phyloP scores from a whole-genome alignment of 2,329 filamentous ascomycete genomes.

The Calonectria multiphialidica region DNA sequence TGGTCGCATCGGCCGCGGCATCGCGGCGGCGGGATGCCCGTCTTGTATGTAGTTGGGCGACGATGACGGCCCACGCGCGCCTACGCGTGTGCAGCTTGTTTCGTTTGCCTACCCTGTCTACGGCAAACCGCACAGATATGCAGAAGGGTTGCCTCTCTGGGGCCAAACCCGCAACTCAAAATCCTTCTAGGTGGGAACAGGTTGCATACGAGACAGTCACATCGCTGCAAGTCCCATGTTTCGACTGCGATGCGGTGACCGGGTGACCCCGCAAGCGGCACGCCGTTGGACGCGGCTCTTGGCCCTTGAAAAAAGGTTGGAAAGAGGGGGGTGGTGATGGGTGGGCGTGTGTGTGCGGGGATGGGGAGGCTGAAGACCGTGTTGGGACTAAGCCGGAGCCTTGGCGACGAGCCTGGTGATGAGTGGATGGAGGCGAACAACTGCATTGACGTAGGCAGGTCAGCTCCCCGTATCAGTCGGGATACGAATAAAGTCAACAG shows the following conservation, averaged over 20 bases:
- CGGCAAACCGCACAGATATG: neutral
- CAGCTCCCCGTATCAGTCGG: neutral
- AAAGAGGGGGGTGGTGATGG: no score
- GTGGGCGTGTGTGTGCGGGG: neutral
- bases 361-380: neutral
- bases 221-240: neutral
- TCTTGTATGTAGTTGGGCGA: neutral
- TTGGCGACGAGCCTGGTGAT: neutral
- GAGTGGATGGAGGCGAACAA: neutral
- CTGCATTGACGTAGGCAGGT: neutral
- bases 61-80: neutral
- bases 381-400: neutral
- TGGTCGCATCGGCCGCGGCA: neutral
- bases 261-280: slow-evolving; percentile 2
- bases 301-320: no score
- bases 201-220: neutral
- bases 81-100: neutral
- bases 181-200: neutral
- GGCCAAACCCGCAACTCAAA: neutral
- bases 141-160: neutral
- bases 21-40: neutral
- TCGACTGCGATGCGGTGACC: neutral
- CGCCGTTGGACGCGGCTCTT: slow-evolving; percentile 1
- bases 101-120: neutral
- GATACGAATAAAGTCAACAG: neutral